phyloP scores from a whole-genome alignment of 208 protist species.

The Trichomonas tenax region DNA sequence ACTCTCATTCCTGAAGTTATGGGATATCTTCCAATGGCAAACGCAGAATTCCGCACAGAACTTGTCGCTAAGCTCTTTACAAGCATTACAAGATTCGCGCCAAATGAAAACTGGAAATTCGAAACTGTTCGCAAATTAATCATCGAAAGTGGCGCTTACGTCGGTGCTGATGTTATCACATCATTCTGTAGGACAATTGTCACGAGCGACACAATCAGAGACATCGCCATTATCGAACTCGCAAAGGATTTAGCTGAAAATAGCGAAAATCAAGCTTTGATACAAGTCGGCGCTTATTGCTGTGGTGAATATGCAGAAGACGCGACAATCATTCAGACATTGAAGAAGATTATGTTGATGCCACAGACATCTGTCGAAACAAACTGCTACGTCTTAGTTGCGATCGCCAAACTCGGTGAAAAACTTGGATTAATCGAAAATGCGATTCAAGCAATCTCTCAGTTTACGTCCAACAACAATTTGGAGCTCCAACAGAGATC shows the following conservation, averaged over 20 bases:
- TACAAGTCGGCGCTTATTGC: not conserved
- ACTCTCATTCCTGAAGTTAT: not conserved
- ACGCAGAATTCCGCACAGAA: not conserved
- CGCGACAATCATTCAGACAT: too few species aligned
- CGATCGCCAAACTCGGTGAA: not conserved
- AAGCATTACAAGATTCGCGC: not conserved
- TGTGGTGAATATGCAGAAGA: not conserved
- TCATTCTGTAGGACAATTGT: not conserved
- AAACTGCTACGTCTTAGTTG: not conserved
- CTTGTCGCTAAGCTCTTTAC: not conserved
- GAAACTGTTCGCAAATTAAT: not conserved
- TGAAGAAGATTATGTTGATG: not conserved
- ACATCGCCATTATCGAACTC: not conserved
- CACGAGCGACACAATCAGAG: not conserved
- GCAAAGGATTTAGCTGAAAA: not conserved
- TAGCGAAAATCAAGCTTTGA: not conserved
- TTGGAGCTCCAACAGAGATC: not conserved
- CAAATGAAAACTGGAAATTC: not conserved
- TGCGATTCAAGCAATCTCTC: not conserved
- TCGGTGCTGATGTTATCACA: not conserved
- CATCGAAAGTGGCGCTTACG: not conserved
- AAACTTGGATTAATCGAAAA: not conserved
- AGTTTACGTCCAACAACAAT: not conserved
- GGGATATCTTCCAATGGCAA: not conserved
- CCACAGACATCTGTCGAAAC: not conserved